Conservation (phyloP, 2,329 filamentous ascomycete genomes). For the Phialophora chinensis region DNA sequence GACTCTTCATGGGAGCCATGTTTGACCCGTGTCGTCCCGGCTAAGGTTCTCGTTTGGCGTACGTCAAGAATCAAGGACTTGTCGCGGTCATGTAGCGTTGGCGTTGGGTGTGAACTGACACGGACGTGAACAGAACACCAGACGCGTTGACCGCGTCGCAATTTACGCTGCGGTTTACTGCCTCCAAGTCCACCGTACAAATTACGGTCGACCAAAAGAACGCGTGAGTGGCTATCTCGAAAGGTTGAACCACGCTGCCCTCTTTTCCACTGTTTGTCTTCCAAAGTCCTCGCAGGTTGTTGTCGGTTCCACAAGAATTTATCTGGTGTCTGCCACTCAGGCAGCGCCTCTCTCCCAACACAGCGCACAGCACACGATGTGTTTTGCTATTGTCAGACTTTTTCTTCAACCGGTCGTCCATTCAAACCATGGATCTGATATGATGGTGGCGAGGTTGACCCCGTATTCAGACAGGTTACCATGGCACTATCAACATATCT, state of each 20-base stretch:
- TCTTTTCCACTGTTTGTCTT: background rate
- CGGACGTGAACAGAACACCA: background rate
- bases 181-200: background rate
- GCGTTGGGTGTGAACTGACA: background rate
- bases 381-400: background rate
- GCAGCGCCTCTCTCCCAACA: background rate
- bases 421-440: background rate
- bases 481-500: background rate
- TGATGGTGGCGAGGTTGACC: too few species aligned
- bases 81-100: background rate
- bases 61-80: background rate
- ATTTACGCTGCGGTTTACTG: background rate
- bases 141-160: slow-evolving; percentile 5
- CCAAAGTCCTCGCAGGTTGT: background rate
- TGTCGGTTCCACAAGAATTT: background rate
- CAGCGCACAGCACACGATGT: background rate
- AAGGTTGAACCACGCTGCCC: background rate
- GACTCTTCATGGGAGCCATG: slow-evolving; percentile 29
- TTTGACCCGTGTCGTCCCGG: background rate
- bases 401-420: background rate
- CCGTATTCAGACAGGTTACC: background rate
- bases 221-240: background rate
- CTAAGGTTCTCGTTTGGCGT: background rate
- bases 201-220: background rate
- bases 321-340: background rate